phyloP scores from a whole-genome alignment of 2,329 filamentous ascomycete genomes.

The Monosporascus sp. region DNA sequence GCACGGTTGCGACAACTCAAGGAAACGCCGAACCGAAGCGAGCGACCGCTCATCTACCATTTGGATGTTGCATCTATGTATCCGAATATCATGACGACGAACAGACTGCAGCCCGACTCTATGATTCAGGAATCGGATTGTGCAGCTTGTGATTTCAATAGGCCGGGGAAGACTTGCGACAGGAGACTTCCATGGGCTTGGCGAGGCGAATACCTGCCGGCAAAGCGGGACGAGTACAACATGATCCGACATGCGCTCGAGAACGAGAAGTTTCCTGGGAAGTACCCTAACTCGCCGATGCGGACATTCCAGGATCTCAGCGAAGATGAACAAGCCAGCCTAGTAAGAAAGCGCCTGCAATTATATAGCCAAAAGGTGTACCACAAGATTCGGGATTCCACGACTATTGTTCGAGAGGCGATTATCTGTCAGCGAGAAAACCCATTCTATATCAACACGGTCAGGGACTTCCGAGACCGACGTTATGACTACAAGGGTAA shows the following conservation, averaged over 20 bases:
- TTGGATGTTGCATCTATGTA: conserved; percentile 99
- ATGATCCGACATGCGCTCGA: conserved; percentile 93
- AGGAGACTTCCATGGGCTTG: conserved; percentile 92
- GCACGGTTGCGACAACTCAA: conserved; percentile 67
- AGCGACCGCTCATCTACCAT: conserved; percentile 92
- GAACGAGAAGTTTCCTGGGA: conserved; percentile 87
- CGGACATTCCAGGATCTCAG: conserved; percentile 77
- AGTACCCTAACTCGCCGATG: conserved; percentile 61
- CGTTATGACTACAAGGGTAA: conserved; percentile 98
- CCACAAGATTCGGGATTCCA: conserved; percentile 96
- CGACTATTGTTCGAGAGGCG: conserved; percentile 86
- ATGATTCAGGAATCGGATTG: conserved; percentile 97
- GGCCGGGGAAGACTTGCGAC: conserved; percentile 95
- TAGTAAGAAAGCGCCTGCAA: conserved; percentile 82
- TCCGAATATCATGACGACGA: conserved; percentile 99
- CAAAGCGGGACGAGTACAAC: conserved; percentile 97
- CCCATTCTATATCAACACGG: conserved; percentile 96
- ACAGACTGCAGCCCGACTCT: conserved; percentile 94
- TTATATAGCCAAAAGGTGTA: conserved; percentile 98
- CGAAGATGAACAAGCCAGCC: conserved; percentile 72
- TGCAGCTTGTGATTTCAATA: conserved; percentile 95
- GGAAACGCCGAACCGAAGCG: conserved; percentile 75
- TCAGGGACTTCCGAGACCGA: conserved; percentile 92
- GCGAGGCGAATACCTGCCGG: conserved; percentile 94
- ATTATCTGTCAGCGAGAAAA: conserved; percentile 99